Percentiles rank a stretch among this genome's conserved stretches.
Evolutionary conservation across 1,139 yeast species (phyloP).

Genomic region (Groenewaldozyma auringiensis): DNA sequence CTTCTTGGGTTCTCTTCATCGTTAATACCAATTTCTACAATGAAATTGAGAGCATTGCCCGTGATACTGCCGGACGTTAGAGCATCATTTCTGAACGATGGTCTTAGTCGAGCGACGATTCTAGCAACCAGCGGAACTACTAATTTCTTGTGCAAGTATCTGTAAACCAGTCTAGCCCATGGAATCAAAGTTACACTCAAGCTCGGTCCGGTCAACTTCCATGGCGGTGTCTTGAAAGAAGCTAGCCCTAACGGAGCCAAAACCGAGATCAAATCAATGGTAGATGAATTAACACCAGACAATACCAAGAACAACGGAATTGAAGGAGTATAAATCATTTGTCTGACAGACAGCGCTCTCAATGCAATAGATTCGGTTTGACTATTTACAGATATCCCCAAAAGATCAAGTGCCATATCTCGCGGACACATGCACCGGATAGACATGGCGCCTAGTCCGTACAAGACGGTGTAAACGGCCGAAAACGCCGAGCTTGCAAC

Average conservation of each 20-base stretch:
- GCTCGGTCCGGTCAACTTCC: slow-evolving; percentile 23
- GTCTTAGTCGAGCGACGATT: slow-evolving; percentile 20
- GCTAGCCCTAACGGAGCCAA: slow-evolving; percentile 21
- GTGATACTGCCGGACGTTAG: slow-evolving; percentile 4
- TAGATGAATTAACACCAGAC: slow-evolving; percentile 17
- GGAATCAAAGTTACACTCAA: slow-evolving; percentile 21
- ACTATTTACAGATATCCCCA: slow-evolving; percentile 19
- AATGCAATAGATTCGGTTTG: slow-evolving; percentile 12
- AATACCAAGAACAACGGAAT: slow-evolving; percentile 22
- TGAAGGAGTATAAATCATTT: slow-evolving; percentile 21
- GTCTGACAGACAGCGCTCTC: slow-evolving; percentile 19
- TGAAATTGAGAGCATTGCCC: slow-evolving; percentile 5
- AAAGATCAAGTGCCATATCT: slow-evolving; percentile 24
- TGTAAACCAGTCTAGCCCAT: slow-evolving; percentile 19
- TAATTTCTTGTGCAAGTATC: slow-evolving; percentile 17
- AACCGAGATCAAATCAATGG: slow-evolving; percentile 14
- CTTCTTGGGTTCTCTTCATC: slow-evolving; percentile 4
- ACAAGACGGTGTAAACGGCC: slow-evolving; percentile 23
- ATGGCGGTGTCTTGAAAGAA: slow-evolving; percentile 17
- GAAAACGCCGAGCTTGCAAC: slow-evolving; percentile 25
- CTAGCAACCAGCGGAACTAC: slow-evolving; percentile 23
- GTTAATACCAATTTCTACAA: slow-evolving; percentile 11
- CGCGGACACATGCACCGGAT: slow-evolving; percentile 31
- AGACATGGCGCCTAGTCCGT: slow-evolving; percentile 30
- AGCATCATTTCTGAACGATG: background rate